Evolutionary conservation across 2,329 filamentous ascomycete genomes (phyloP).

Genomic region (Exophiala viscosa): DNA sequence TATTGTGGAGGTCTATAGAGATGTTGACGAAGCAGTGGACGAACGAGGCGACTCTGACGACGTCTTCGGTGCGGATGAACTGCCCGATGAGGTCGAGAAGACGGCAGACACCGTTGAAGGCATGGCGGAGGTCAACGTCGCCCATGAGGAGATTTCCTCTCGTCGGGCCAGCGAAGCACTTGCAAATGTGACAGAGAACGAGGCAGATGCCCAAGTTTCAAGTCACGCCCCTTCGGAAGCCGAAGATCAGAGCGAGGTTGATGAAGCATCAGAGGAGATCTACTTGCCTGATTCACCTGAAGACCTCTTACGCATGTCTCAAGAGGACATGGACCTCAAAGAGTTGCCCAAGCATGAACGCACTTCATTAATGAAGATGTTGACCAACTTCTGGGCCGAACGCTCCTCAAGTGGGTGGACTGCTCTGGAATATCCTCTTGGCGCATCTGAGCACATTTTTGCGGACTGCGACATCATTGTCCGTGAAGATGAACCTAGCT

Average conservation of each 20-base stretch:
- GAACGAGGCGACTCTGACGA: constrained; percentile 68
- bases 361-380: constrained; percentile 87
- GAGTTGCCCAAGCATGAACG: constrained; percentile 91
- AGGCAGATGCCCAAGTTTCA: constrained; percentile 46
- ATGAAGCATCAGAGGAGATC: constrained; percentile 69
- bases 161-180: constrained; percentile 35
- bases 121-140: constrained; percentile 34
- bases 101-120: constrained; percentile 25
- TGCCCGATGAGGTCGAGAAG: constrained; percentile 24
- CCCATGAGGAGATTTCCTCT: constrained; percentile 31
- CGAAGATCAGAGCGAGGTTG: constrained; percentile 65
- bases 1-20: constrained; percentile 91
- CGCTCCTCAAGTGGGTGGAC: constrained; percentile 93
- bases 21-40: constrained; percentile 87
- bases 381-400: constrained; percentile 98
- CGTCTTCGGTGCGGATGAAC: constrained; percentile 33
- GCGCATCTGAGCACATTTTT: constrained; percentile 87
- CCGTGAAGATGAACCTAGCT: constrained; percentile 94
- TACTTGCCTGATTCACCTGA: constrained; percentile 53
- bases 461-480: constrained; percentile 96
- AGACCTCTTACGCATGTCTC: constrained; percentile 48
- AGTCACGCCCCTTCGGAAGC: constrained; percentile 59
- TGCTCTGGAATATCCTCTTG: constrained; percentile 85
- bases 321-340: constrained; percentile 57
- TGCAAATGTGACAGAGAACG: constrained; percentile 35